These are phyloP conservation scores for Collybia mongolica DNA, from an alignment of 768 basidiomycete genomes.

Conservation along the genomic window DNA sequence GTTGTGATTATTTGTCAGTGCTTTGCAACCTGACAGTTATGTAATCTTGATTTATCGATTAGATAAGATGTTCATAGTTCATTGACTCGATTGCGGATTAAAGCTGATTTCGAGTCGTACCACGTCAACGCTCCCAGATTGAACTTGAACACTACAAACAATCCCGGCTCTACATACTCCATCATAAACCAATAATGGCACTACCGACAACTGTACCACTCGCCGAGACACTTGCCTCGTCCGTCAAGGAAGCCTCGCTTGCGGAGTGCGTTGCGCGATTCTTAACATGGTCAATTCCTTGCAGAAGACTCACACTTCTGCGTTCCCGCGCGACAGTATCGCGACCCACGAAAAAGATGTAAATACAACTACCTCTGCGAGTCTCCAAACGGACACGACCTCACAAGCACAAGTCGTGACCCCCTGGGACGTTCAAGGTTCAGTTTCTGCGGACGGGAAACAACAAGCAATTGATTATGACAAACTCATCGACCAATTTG, in stretches of 20 bases:
- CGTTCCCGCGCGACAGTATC: no score
- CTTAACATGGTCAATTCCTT: neutral
- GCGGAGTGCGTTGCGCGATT: slow-evolving; percentile 23
- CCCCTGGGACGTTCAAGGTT: slow-evolving; percentile 97
- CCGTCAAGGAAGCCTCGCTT: slow-evolving; percentile 23
- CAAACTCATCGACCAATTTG: slow-evolving; percentile 92
- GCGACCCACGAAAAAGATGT: no score
- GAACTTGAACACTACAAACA: no score
- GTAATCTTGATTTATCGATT: neutral
- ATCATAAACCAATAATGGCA: no score
- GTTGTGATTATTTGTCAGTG: slow-evolving; percentile 20
- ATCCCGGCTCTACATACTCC: no score
- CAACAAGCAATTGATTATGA: slow-evolving; percentile 96
- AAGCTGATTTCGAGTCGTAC: no score
- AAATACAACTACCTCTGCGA: no score
- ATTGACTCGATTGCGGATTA: no score
- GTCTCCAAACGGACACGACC: no score
- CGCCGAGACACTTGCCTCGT: slow-evolving; percentile 24
- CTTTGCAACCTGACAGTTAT: neutral
- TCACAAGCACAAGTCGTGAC: slow-evolving; percentile 77
- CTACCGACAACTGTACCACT: slow-evolving; percentile 2
- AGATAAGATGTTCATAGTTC: no score
- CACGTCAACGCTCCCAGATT: no score
- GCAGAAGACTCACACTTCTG: no score
- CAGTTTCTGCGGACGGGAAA: slow-evolving; percentile 82